Base-by-base conservation (phyloP, 2,329 filamentous ascomycete genomes). In the Cladosporium phlei region DNA sequence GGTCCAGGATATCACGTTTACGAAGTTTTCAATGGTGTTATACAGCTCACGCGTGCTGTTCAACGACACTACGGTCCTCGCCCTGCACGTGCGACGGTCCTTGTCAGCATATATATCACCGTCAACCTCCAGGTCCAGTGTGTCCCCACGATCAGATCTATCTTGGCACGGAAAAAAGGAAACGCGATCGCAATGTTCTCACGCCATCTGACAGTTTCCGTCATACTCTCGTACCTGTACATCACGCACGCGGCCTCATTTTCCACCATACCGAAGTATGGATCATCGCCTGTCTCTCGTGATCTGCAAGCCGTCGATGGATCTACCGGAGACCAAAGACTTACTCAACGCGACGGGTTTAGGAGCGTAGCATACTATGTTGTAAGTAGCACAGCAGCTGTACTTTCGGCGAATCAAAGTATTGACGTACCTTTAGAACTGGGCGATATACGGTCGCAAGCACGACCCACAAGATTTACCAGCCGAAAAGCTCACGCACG, bases 381-480 rank as follows among this genome's bases (percentile, higher is more conserved):
- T 38, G 32, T 34, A 11, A 10, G 32, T 17, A 34, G 3, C 16
- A 20, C 4, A 4, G 6, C 3, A 5, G 7, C 12, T 11, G 9
- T 10, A 14, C 17, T 16, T 22, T 27, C 7, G 33, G 27, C 14
- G 25, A 8, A 10, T 16, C 40, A 7, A 11, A 34, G 17, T 2
- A 11, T 17, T 34, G 17, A 34, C 32, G 2, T 11, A 2, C 12
- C 32, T 21, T 5, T 20, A 37, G 33, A 62, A 64, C 24, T 64
- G 61, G 61, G 61, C 56, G 3, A 64, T 63, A 43, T 59, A 59
- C 66, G 88, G 74, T 30, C 82, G 90, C 46, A 85, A 91, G 59
- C 85, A 93, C 63, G 78, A 82, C n/a, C 89, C 90, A 0, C 85
- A 94, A 61, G 82, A 95, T 62, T 77, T 97, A 5, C 86, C 87